Percentiles rank a stretch among this genome's conserved stretches.
Evolutionary conservation across 2,329 filamentous ascomycete genomes (phyloP).

Genomic region (Calonectria pauciramosa): DNA sequence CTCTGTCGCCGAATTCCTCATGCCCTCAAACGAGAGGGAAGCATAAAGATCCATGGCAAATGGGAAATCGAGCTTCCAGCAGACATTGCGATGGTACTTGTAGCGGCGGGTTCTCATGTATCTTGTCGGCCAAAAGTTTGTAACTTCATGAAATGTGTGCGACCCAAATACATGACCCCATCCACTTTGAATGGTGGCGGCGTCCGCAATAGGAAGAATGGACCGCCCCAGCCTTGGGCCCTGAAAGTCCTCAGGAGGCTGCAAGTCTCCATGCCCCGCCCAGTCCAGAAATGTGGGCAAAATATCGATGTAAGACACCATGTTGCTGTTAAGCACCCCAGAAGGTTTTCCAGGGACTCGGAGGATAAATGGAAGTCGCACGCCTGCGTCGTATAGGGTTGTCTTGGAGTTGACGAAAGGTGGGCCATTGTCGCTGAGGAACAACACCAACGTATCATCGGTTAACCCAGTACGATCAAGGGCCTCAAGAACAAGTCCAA

Average conservation of each 20-base stretch:
- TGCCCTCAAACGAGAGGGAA: constrained; percentile 58
- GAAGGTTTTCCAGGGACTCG: constrained; percentile 47
- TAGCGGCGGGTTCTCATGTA: constrained; percentile 57
- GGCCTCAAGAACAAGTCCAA: constrained; percentile 55
- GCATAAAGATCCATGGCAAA: constrained; percentile 62
- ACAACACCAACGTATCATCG: constrained; percentile 58
- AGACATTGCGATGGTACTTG: constrained; percentile 66
- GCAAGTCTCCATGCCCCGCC: constrained; percentile 39
- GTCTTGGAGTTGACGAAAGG: constrained; percentile 67
- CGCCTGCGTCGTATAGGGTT: constrained; percentile 62
- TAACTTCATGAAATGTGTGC: constrained; percentile 65
- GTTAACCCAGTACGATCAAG: constrained; percentile 49
- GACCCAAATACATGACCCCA: constrained; percentile 61
- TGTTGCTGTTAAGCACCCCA: constrained; percentile 55
- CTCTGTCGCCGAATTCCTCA: constrained; percentile 52
- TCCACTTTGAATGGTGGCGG: constrained; percentile 29
- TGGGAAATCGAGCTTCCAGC: constrained; percentile 63
- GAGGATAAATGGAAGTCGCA: constrained; percentile 59
- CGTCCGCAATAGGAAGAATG: constrained; percentile 53
- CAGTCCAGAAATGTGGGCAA: constrained; percentile 61
- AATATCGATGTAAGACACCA: constrained; percentile 62
- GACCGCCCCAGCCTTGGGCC: constrained; percentile 50
- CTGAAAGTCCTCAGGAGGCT: constrained; percentile 24
- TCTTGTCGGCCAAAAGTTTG: constrained; percentile 65
- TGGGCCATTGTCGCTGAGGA: constrained; percentile 63